These are phyloP conservation scores for Aspergillus fischeri DNA, from an alignment of 2,329 filamentous ascomycete species.

Conservation along the genomic window DNA sequence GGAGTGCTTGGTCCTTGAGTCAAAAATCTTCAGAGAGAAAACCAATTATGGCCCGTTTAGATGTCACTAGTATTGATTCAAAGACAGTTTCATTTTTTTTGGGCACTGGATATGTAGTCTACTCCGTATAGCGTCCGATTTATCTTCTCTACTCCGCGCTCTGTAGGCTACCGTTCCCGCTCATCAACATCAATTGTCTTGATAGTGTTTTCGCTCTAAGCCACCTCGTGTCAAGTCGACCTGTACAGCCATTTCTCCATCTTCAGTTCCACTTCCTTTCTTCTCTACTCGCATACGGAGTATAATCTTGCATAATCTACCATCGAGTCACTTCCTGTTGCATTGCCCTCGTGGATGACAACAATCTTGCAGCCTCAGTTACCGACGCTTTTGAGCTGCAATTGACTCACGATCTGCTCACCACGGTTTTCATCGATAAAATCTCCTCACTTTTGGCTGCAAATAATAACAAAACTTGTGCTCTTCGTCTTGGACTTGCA, in stretches of 20 bases:
- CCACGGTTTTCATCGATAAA: neutral
- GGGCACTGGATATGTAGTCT: too few relatives aligned
- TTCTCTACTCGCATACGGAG: neutral
- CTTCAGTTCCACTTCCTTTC: neutral
- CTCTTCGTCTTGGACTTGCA: neutral
- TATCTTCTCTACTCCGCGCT: neutral
- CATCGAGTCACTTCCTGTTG: neutral
- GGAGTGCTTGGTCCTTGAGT: neutral
- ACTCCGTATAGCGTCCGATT: neutral
- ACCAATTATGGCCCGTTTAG: neutral
- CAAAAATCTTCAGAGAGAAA: neutral
- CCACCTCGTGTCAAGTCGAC: neutral
- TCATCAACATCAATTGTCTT: neutral
- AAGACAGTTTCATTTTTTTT: neutral
- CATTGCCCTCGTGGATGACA: neutral
- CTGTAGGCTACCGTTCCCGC: neutral
- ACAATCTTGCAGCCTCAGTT: neutral
- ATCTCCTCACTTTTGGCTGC: neutral
- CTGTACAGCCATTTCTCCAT: neutral
- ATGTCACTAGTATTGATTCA: neutral
- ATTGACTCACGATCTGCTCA: neutral
- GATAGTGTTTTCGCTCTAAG: neutral
- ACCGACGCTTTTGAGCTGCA: neutral
- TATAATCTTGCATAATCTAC: neutral
- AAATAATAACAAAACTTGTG: neutral